Percentiles rank a stretch among this genome's conserved stretches.
phyloP scores from a whole-genome alignment of 139 green algal species.

The Ettlia oleoabundans region DNA sequence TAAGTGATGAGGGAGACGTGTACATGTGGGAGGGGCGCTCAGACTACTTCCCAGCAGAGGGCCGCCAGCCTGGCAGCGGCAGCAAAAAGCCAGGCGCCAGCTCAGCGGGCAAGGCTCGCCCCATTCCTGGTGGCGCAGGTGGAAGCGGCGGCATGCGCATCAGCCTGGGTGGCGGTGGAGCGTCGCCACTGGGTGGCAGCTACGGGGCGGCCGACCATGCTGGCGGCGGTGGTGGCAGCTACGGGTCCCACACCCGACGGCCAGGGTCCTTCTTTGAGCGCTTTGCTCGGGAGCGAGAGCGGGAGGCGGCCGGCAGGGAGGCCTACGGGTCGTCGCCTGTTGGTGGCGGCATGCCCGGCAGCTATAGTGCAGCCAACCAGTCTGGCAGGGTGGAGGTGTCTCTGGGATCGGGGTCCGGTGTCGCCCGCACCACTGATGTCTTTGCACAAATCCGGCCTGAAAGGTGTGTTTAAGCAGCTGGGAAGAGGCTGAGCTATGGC shows the following conservation, averaged over 20 bases:
- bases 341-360: background rate
- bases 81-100: slow-evolving; percentile 41
- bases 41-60: slow-evolving; percentile 51
- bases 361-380: background rate
- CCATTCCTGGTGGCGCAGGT: slow-evolving; percentile 12
- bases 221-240: background rate
- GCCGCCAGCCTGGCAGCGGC: slow-evolving; percentile 38
- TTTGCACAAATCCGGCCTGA: slow-evolving; percentile 15
- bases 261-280: slow-evolving; percentile 32
- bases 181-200: slow-evolving; percentile 12
- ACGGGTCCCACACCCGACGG: slow-evolving; percentile 2
- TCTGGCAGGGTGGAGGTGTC: background rate
- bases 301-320: background rate
- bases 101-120: background rate
- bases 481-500: background rate
- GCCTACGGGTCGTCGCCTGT: background rate
- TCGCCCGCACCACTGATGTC: background rate
- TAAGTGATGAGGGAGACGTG: slow-evolving; percentile 79
- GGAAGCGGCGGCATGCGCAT: background rate
- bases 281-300: slow-evolving; percentile 26
- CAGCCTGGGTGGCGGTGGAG: background rate
- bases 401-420: background rate
- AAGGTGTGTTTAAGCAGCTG: background rate
- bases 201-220: slow-evolving; percentile 1
- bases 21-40: slow-evolving; percentile 85